Evolutionary conservation across 768 basidiomycete genomes (phyloP), one percentile per base, ranked within the genome.

Genomic region (Lanmaoa rubissima): DNA sequence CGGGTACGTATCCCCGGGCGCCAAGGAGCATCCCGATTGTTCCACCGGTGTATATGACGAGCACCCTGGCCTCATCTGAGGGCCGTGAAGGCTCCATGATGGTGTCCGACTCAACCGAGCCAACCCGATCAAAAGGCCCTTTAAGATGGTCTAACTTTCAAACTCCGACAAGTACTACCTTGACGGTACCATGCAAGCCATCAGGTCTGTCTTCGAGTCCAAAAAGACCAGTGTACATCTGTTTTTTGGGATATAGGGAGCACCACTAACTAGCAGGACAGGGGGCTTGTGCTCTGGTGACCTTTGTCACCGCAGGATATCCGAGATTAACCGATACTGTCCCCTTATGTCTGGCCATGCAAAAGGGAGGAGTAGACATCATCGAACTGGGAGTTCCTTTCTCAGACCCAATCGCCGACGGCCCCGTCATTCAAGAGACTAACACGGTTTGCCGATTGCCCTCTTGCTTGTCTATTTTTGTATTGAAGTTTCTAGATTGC

Each of bases 361-460:
- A 98, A 72, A 82, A 83, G 44, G 96, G 96, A 51, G 96, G 96
- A 7, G 84, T 92, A 44, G 94, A 98, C 71, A 83, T 98, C 57
- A 94, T 98, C 58, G 96, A 99, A 72, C 81, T 99, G 17, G 96
- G 96, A 17, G 82, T 98, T 36, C 69, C 69, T 21, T 69, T 69
- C 54, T 95, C 92, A 52, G 96, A 98, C 75, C 96, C 95, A 19
- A 92, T 94, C 63, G 95, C 94, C 2, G 96, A 99, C 74, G 96
- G 96, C 0, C 92, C 91, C 26, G 86, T 85, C 4, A 97, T 99
- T 59, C 96, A 99, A 69, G 88, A 88, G 59, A 82, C 91, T 13
- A 98, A 98, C 71, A 91, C 89, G n/a, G 96, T 69, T 44, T n/a
- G 64, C 16, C 21, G 26, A 26, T n/a, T n/a, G 39, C 14, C 21